These are phyloP conservation scores for Arabidopsis lyrata DNA, from an alignment of 441 rosid species.

Conservation along the genomic window DNA sequence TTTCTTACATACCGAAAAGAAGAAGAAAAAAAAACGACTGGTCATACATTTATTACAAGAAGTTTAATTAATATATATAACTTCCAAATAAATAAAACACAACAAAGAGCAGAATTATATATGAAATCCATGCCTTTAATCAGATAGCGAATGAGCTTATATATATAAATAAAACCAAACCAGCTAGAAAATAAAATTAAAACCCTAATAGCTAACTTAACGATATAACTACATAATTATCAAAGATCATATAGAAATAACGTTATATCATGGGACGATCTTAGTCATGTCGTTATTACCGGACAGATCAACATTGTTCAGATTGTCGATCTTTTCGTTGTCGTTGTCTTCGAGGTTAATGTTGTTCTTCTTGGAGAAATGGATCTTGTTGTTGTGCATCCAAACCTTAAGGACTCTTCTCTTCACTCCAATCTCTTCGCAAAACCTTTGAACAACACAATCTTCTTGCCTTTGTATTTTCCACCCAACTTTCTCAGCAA, in stretches of 20 bases:
- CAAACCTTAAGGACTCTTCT: constrained; percentile 87
- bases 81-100: constrained; percentile 18
- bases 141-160: constrained; percentile 33
- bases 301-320: constrained; percentile 38
- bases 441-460: constrained; percentile 65
- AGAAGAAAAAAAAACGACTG: constrained; percentile 24
- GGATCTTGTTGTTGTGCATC: constrained; percentile 88
- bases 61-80: constrained; percentile 28
- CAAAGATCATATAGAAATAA: constrained; percentile 20
- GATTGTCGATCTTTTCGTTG: constrained; percentile 33
- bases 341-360: constrained; percentile 43
- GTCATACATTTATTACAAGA: constrained; percentile 32
- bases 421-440: constrained; percentile 77
- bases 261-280: constrained; percentile 36
- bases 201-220: constrained; percentile 41
- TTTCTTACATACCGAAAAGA: constrained; percentile 37
- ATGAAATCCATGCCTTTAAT: constrained; percentile 18
- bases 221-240: constrained; percentile 12
- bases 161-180: constrained; percentile 26
- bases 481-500: constrained; percentile 83
- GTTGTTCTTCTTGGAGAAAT: constrained; percentile 51
- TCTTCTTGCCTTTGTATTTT: constrained; percentile 76
- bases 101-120: constrained; percentile 15
- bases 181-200: constrained; percentile 13
- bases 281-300: constrained; percentile 41